Percentiles rank a stretch among this genome's conserved stretches.
phyloP scores from a whole-genome alignment of 495 filamentous ascomycete genomes.

The Cenococcum geophilum region DNA sequence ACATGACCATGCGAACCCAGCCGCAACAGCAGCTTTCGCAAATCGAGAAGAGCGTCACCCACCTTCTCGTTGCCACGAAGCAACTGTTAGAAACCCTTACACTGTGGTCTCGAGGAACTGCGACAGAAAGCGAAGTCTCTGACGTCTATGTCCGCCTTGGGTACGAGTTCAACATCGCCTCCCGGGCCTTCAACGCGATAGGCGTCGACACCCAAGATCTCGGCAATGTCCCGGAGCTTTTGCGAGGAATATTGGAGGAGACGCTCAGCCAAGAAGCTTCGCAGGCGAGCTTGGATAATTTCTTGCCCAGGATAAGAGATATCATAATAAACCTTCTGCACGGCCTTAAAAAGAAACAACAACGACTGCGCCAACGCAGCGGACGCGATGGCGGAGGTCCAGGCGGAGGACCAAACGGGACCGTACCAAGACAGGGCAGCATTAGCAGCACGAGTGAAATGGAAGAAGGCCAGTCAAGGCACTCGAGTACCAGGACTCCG shows the following conservation, averaged over 20 bases:
- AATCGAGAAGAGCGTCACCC: slow-evolving; percentile 97
- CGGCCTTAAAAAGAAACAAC: slow-evolving; percentile 93
- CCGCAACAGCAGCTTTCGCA: slow-evolving; percentile 71
- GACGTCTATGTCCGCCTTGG: slow-evolving; percentile 96
- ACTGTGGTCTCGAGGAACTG: slow-evolving; percentile 87
- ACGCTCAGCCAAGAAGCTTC: slow-evolving; percentile 96
- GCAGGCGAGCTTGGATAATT: slow-evolving; percentile 81
- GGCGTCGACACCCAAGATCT: slow-evolving; percentile 91
- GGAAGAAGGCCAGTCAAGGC: slow-evolving; percentile 50
- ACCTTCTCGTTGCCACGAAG: slow-evolving; percentile 94
- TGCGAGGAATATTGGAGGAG: slow-evolving; percentile 87
- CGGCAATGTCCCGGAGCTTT: slow-evolving; percentile 85
- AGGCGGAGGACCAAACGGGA: slow-evolving; percentile 30
- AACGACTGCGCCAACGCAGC: slow-evolving; percentile 75
- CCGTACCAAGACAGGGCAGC: slow-evolving; percentile 55
- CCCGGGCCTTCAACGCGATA: slow-evolving; percentile 90
- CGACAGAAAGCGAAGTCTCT: slow-evolving; percentile 88
- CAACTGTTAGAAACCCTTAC: slow-evolving; percentile 95
- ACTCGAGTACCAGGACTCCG: slow-evolving; percentile 29
- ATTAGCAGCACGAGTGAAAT: slow-evolving; percentile 55
- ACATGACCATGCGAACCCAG: slow-evolving; percentile 38
- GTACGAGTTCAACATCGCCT: slow-evolving; percentile 98
- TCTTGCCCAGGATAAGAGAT: slow-evolving; percentile 86
- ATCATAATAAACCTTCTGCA: slow-evolving; percentile 97
- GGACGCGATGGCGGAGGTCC: slow-evolving; percentile 56